A percentile compares a stretch with the other conserved stretches of the same genome.
Conservation (phyloP, 805 yeast species). For the Hanseniaspora jakobsenii region DNA sequence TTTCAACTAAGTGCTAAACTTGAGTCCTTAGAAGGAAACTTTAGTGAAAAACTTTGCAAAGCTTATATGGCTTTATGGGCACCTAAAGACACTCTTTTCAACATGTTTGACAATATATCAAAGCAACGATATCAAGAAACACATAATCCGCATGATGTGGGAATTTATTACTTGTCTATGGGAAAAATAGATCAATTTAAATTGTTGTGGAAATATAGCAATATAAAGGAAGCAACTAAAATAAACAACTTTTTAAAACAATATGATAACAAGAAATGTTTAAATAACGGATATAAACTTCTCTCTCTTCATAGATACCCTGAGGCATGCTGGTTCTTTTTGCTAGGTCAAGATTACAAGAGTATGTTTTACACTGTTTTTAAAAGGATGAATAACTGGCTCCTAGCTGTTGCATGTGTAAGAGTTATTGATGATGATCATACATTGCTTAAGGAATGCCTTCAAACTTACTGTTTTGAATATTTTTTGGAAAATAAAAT, state of each 20-base stretch:
- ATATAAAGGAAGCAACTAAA: constrained; percentile 4
- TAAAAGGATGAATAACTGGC: constrained; percentile 4
- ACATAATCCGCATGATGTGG: constrained; percentile 11
- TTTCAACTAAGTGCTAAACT: too few relatives aligned
- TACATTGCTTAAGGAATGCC: constrained; percentile 7
- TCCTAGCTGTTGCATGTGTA: neutral
- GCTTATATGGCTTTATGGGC: neutral
- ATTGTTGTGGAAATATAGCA: constrained; percentile 7
- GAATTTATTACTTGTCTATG: constrained; percentile 3
- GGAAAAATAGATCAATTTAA: constrained; percentile 4
- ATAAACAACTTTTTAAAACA: neutral
- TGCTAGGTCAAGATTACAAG: constrained; percentile 12
- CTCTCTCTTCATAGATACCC: constrained; percentile 10
- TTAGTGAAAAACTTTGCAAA: neutral
- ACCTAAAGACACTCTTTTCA: neutral
- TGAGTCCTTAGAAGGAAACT: too few relatives aligned
- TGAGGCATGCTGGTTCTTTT: constrained; percentile 15
- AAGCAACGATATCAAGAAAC: constrained; percentile 2
- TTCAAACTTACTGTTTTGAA: constrained; percentile 5
- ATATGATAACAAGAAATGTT: constrained; percentile 1
- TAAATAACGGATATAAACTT: constrained; percentile 12
- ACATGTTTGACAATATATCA: neutral
- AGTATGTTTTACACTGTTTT: constrained; percentile 10
- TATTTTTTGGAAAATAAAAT: constrained; percentile 5
- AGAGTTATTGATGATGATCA: neutral